These are phyloP conservation scores for Microbotryum violaceum DNA, from an alignment of 1,284 basidiomycete species.

Conservation along the genomic window DNA sequence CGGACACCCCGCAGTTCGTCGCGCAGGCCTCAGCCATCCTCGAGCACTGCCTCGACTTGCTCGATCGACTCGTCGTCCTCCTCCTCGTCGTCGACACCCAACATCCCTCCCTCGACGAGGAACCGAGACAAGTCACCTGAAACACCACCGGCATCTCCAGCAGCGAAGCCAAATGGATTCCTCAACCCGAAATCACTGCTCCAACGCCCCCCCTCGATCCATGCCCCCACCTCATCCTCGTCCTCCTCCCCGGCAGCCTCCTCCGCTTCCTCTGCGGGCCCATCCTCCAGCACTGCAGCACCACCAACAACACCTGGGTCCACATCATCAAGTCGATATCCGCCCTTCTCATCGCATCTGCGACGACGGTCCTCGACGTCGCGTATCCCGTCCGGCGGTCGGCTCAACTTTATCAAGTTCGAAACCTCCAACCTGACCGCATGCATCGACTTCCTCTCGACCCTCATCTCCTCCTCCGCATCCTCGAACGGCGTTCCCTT, in stretches of 20 bases:
- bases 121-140: conserved; percentile 19
- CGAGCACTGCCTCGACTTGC: conserved; percentile 5
- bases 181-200: conserved; percentile 34
- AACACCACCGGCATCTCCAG: conserved; percentile 27
- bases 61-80: background rate
- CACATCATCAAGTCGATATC: conserved; percentile 1
- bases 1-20: conserved; percentile 42
- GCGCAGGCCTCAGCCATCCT: conserved; percentile 13
- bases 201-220: conserved; percentile 31
- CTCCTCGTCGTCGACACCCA: conserved; percentile 1
- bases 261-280: background rate
- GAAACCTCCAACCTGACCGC: conserved; percentile 83
- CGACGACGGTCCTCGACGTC: conserved; percentile 36
- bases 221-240: conserved; percentile 38
- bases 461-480: conserved; percentile 80
- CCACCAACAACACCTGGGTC: no score
- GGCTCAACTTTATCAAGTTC: conserved; percentile 96
- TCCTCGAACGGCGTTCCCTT: conserved; percentile 79
- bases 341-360: conserved; percentile 21
- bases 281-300: background rate
- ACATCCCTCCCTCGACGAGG: background rate
- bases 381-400: conserved; percentile 70
- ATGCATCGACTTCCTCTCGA: conserved; percentile 79
- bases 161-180: conserved; percentile 34
- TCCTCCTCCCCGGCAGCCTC: conserved; percentile 4